Evolutionary conservation across 2,329 filamentous ascomycete species (phyloP), one percentile per base, ranked within the genome.

Genomic region (Scedosporium aurantiacum): DNA sequence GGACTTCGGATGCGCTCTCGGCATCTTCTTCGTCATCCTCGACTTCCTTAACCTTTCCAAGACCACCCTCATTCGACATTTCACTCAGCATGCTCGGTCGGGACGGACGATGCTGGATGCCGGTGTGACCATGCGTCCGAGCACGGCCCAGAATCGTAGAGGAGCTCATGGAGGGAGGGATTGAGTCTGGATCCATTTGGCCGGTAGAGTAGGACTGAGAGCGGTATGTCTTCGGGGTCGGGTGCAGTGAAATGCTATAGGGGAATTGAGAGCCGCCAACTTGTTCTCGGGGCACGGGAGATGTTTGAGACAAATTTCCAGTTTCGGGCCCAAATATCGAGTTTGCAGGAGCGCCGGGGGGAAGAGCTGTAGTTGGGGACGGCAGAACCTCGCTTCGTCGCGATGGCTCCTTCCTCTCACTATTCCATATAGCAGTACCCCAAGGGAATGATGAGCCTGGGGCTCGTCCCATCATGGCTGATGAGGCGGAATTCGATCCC

Each of bases 121-220:
- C 86, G 28, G 88, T 82, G 64, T 87, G 84, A 23, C 81, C 80
- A 41, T 64, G 66, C 2, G 77, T 69, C 58, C 82, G 79, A 57
- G 79, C 74, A 57, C 83, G 78, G n/a, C 79, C 76, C 12, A 83
- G 71, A 23, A 80, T 74, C 3, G 81, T 73, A 3, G 81, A 75
- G 2, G 79, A 71, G 61, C 73, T 75, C 27, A 76, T 66, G 3
- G 73, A 68, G 14, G 75, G 67, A 2, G 74, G 68, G 10, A 27
- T 27, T 1, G 74, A 74, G 63, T 93, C 89, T 1, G 86, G 82
- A 60, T 96, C 91, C 63, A 91, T 79, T 71, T 97, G 92, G 4
- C 92, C 92, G 57, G 96, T 93, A 0, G 93, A 97, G 73, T 97
- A 97, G 4, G 94, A 97, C 73, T 97, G 91, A 5, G 94, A 99